Evolutionary conservation across 352 stramenopile genomes (phyloP), one percentile per base, ranked within the genome.

Genomic region (Globisporangium heterothallicum): DNA sequence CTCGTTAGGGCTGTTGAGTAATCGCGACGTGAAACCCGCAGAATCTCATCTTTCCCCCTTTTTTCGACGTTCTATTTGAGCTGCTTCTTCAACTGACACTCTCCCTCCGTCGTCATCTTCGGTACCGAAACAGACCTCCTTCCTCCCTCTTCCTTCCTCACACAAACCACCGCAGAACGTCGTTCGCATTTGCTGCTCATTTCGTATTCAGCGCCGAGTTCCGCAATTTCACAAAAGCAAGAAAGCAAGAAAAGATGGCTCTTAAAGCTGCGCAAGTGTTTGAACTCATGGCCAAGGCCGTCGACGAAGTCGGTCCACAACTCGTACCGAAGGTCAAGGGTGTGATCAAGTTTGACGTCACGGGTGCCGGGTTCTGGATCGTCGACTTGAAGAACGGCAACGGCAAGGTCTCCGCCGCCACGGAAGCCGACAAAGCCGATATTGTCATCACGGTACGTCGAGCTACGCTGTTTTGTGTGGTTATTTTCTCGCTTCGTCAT

Each of bases 331-430:
- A 88, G 53, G 67, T 92, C 54, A 90, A 92, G 53, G 78, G 77
- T 46, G 62, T 72, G 21, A 90, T 92, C 59, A 89, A 88, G 67
- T 88, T 90, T 58, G 79, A 92, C 64, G 63, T 92, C 32, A 72
- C 63, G 18, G 70, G 66, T 58, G 72, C 77, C 40, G 81, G 78
- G 36, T 55, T 64, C 40, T 92, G 81, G 81, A 63, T 88, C 56
- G 77, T 92, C 25, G 76, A 92, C 51, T 73, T 89, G 50, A 89
- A 88, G 70, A 86, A 74, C 50, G 72, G 75, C 64, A 72, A 68
- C n/a, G 78, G 75, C 58, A 77, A 77, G 52, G 80, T 92, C 53
- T 65, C 67, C 36, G 42, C 49, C 19, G 63, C 69, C 22, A 73
- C 63, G 13, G 56, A 62, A 32, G 63, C 51, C 41, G 78, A 86